These are phyloP conservation scores for Spergularia azorica DNA, from an alignment of 179 eudicot species.

Conservation along the genomic window DNA sequence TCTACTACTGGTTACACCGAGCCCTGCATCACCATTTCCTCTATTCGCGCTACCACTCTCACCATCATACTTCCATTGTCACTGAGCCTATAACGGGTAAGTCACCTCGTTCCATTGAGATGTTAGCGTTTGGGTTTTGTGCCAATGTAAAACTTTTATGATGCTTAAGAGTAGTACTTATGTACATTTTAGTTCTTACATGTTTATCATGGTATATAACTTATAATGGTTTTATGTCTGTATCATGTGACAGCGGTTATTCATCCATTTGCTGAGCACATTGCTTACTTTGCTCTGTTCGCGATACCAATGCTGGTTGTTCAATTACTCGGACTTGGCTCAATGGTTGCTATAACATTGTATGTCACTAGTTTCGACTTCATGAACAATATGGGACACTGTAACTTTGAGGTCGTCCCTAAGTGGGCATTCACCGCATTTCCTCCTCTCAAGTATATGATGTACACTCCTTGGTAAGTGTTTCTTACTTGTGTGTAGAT, in stretches of 20 bases:
- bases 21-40: conserved; percentile 73
- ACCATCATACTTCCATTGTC: conserved; percentile 68
- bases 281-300: conserved; percentile 37
- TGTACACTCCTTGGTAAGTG: conserved; percentile 59
- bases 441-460: conserved; percentile 51
- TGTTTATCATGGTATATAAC: neutral
- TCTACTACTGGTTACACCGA: conserved; percentile 71
- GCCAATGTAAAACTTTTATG: no score
- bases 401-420: conserved; percentile 52
- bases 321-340: conserved; percentile 10
- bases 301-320: conserved; percentile 39
- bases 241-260: conserved; percentile 34
- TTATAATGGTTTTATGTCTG: neutral
- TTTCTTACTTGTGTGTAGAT: no score
- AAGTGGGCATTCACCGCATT: conserved; percentile 33
- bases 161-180: no score
- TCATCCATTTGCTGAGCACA: conserved; percentile 54
- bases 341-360: conserved; percentile 5
- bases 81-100: conserved; percentile 69
- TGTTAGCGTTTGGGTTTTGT: no score
- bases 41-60: conserved; percentile 70
- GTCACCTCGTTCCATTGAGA: neutral
- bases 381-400: conserved; percentile 58
- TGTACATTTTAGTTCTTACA: neutral
- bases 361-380: conserved; percentile 42